Conservation (phyloP, 225 moss, liverwort and hornwort genomes). For the Lunularia cruciata region DNA sequence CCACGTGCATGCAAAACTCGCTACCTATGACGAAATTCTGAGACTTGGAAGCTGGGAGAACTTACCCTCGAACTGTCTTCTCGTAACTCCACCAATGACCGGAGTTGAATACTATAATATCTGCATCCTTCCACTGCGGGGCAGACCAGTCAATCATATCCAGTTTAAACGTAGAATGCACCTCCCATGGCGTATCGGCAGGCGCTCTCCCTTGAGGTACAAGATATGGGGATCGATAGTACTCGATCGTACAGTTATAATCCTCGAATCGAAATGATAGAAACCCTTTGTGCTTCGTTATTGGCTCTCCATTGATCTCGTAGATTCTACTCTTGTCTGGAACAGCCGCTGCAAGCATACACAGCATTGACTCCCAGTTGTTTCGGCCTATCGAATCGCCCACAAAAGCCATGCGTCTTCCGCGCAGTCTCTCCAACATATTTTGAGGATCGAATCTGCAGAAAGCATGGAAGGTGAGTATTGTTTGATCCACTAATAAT, state of each 20-base stretch:
- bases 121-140: conserved; percentile 57
- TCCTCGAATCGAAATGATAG: conserved; percentile 67
- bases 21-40: too few species aligned
- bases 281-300: conserved; percentile 65
- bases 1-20: too few species aligned
- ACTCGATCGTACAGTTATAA: conserved; percentile 77
- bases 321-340: conserved; percentile 55
- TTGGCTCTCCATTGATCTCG: conserved; percentile 64
- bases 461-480: too few species aligned
- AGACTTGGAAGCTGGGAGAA: not conserved
- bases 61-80: conserved; percentile 68
- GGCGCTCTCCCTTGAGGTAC: conserved; percentile 67
- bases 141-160: conserved; percentile 53
- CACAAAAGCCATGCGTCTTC: conserved; percentile 61
- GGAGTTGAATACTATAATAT: conserved; percentile 68
- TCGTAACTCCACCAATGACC: conserved; percentile 87
- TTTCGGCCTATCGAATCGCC: conserved; percentile 89
- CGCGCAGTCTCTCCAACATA: conserved; percentile 65
- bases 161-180: conserved; percentile 52
- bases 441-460: conserved; percentile 58
- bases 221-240: conserved; percentile 72
- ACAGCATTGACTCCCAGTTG: conserved; percentile 95
- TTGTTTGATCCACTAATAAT: too few species aligned
- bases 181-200: conserved; percentile 32
- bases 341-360: conserved; percentile 69